Conservation (phyloP, 2,329 filamentous ascomycete genomes). For the Cladosporium phlei region DNA sequence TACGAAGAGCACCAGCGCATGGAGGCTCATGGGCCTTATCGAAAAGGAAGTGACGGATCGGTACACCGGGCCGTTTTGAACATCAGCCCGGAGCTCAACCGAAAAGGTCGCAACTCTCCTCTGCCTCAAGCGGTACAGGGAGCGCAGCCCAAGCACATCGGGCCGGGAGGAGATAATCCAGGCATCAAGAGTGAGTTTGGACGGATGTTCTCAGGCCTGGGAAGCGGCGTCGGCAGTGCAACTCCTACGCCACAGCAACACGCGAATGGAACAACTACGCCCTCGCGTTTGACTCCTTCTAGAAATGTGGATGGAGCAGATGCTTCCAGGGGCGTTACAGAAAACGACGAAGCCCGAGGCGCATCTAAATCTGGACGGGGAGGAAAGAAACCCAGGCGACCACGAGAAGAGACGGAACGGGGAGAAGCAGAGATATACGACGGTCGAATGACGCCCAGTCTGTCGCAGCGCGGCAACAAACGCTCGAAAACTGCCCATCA, state of each 20-base stretch:
- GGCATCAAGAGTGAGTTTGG: constrained; percentile 94
- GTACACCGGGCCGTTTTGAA: constrained; percentile 61
- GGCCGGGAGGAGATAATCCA: constrained; percentile 69
- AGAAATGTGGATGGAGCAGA: constrained; percentile 28
- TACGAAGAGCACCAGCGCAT: constrained; percentile 37
- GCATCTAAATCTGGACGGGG: constrained; percentile 34
- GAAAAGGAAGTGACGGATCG: constrained; percentile 37
- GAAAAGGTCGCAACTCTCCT: constrained; percentile 78
- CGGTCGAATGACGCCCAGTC: constrained; percentile 57
- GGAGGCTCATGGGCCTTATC: constrained; percentile 43
- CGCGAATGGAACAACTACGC: constrained; percentile 51
- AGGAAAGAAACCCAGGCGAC: constrained; percentile 46
- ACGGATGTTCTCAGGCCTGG: constrained; percentile 92
- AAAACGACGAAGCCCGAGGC: constrained; percentile 38
- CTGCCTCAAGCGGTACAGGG: constrained; percentile 91
- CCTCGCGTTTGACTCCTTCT: constrained; percentile 37
- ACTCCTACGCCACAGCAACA: constrained; percentile 43
- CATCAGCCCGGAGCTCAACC: constrained; percentile 67
- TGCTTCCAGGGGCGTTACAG: constrained; percentile 20
- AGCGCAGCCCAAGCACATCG: constrained; percentile 73
- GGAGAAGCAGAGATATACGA: constrained; percentile 62
- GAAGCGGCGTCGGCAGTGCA: constrained; percentile 58
- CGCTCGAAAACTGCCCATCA: constrained; percentile 49
- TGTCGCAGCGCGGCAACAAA: constrained; percentile 61
- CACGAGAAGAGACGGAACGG: constrained; percentile 69